Evolutionary conservation across 805 yeast genomes (phyloP).

Genomic region (Tanozyma kutaoensis): DNA sequence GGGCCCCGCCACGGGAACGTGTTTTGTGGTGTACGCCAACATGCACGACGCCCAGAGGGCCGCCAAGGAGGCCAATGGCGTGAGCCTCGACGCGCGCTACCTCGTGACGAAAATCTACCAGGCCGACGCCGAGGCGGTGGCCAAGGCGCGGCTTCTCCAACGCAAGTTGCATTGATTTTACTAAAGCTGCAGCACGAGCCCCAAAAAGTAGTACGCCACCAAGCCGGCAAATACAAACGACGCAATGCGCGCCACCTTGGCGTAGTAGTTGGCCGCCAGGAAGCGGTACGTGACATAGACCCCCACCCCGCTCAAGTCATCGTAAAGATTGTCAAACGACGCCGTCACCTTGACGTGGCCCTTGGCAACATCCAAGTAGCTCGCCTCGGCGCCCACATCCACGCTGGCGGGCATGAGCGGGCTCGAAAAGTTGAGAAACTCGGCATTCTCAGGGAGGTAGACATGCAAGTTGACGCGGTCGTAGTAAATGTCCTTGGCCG

Average conservation of each 20-base stretch:
- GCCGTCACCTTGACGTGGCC: slow-evolving; percentile 73
- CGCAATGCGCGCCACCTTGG: slow-evolving; percentile 58
- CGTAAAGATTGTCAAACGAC: slow-evolving; percentile 48
- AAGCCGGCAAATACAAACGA: slow-evolving; percentile 49
- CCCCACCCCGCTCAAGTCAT: slow-evolving; percentile 45
- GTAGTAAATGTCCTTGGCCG: slow-evolving; percentile 60
- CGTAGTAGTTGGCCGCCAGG: slow-evolving; percentile 35
- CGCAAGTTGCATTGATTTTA: too few species aligned
- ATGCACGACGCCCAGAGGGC: slow-evolving; percentile 36
- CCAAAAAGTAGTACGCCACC: too few species aligned
- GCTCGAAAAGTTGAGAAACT: slow-evolving; percentile 37
- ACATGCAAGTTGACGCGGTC: slow-evolving; percentile 45
- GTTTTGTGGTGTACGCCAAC: slow-evolving; percentile 40
- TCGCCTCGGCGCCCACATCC: slow-evolving; percentile 24
- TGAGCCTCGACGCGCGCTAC: slow-evolving; percentile 45
- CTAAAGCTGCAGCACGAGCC: too few species aligned
- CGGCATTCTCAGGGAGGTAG: slow-evolving; percentile 82
- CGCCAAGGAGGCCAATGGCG: slow-evolving; percentile 43
- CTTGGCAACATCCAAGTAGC: slow-evolving; percentile 57
- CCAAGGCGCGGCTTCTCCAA: too few species aligned
- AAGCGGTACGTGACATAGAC: slow-evolving; percentile 53
- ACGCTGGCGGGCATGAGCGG: slow-evolving; percentile 32
- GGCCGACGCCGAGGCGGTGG: slow-evolving; percentile 19
- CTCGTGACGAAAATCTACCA: slow-evolving; percentile 36
- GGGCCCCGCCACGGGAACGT: slow-evolving; percentile 29